phyloP scores from a whole-genome alignment of 768 basidiomycete species.

The Termitomyces sp. region DNA sequence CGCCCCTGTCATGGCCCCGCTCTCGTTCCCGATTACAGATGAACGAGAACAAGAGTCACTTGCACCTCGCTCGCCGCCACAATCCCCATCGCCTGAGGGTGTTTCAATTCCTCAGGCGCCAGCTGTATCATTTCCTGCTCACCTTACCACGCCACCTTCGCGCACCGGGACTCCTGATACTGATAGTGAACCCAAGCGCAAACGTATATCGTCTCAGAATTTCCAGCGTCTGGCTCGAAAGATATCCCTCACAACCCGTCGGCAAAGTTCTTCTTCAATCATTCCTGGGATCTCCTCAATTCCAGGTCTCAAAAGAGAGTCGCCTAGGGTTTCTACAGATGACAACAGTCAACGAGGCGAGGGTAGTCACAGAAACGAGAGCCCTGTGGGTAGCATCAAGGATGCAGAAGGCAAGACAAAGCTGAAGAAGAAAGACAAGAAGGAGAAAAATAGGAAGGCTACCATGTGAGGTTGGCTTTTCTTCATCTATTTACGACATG shows the following conservation, averaged over 20 bases:
- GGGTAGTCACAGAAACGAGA: constrained; percentile 40
- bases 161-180: constrained; percentile 70
- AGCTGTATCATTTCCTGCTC: constrained; percentile 65
- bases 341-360: constrained; percentile 36
- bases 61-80: constrained; percentile 1
- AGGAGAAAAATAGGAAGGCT: constrained; percentile 50
- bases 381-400: constrained; percentile 48
- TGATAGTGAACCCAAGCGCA: constrained; percentile 71
- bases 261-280: constrained; percentile 49
- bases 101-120: constrained; percentile 19
- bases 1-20: constrained; percentile 12
- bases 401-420: constrained; percentile 37
- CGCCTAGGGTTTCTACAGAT: constrained; percentile 39
- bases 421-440: constrained; percentile 48
- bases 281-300: constrained; percentile 38
- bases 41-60: constrained; percentile 10
- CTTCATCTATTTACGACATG: constrained; percentile 18
- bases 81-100: constrained; percentile 11
- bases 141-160: constrained; percentile 52
- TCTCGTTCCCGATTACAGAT: constrained; percentile 30
- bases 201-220: constrained; percentile 79
- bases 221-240: constrained; percentile 75
- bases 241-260: constrained; percentile 60
- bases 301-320: constrained; percentile 50
- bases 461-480: constrained; percentile 17